Conservation (phyloP, 2,329 filamentous ascomycete species). For the Pseudogymnoascus sp. region DNA sequence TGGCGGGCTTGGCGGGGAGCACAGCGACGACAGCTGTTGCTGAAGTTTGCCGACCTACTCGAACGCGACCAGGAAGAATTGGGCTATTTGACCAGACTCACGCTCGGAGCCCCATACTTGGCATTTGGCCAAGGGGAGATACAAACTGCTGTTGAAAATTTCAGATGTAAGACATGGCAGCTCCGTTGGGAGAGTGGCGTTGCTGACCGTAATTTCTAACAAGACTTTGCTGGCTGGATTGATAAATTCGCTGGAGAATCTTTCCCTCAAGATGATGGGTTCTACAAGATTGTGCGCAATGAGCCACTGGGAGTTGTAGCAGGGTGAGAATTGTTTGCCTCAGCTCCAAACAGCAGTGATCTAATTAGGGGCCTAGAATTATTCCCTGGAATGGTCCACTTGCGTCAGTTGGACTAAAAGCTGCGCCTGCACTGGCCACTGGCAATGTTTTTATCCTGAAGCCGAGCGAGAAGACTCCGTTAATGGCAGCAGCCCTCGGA, state of each 20-base stretch:
- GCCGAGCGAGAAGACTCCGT: constrained; percentile 52
- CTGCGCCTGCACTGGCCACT: constrained; percentile 50
- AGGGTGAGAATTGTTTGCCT: constrained; percentile 11
- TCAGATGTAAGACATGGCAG: constrained; percentile 19
- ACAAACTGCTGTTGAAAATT: constrained; percentile 21
- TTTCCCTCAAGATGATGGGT: constrained; percentile 35
- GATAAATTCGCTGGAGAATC: constrained; percentile 32
- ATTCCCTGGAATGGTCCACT: constrained; percentile 49
- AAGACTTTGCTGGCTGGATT: constrained; percentile 30
- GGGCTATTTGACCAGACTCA: constrained; percentile 34
- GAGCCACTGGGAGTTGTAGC: constrained; percentile 38
- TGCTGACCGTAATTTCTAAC: not conserved
- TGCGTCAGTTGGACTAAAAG: constrained; percentile 41
- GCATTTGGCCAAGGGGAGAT: constrained; percentile 37
- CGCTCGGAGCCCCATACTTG: constrained; percentile 36
- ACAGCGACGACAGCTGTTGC: constrained; percentile 12
- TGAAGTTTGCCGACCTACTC: constrained; percentile 33
- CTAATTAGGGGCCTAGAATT: constrained; percentile 30
- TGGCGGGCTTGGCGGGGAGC: constrained; percentile 27
- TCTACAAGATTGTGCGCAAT: constrained; percentile 31
- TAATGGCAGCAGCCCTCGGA: constrained; percentile 42
- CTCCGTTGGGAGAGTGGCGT: constrained; percentile 19
- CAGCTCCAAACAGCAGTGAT: not conserved
- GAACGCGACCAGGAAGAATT: constrained; percentile 30
- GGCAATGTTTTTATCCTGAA: constrained; percentile 53